Evolutionary conservation across 306 rosid genomes (phyloP), one percentile per base, ranked within the genome.

Genomic region (Comarum palustre): DNA sequence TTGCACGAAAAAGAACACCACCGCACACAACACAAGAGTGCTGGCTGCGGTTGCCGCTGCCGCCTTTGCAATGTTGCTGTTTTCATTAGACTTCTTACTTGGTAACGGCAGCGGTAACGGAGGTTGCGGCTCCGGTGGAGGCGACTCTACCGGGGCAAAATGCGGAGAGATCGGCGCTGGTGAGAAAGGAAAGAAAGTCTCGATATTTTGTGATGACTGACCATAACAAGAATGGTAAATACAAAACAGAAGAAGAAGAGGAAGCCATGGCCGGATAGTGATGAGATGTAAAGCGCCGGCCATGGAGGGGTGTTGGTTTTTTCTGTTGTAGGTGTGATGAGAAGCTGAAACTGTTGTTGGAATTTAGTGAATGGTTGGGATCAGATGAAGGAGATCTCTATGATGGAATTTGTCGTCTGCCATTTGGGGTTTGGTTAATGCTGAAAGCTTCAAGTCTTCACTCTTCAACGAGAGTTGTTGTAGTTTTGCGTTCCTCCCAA

Each of bases 401-500:
- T 36, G 43, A 46, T 36, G 43, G 38, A 24, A 36, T 45, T 79
- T 76, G 80, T 74, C 83, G 74, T 72, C 82, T 43, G 82, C 58
- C 15, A 58, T 77, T 71, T 66, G 86, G 71, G 48, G 80, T 62
- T 80, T 69, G 75, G 47, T 84, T 10, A 3, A 31, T 4, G 85
- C 86, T 85, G 97, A 86, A 84, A 81, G 72, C 72, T 85, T 91
- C n/a, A n/a, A n/a, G n/a, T n/a, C n/a, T n/a, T n/a, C n/a, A n/a
- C n/a, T n/a, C n/a, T n/a, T n/a, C 97, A 82, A 84, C 74, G 73
- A 75, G 13, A 58, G 78, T 75, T 75, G 60, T 48, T 66, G 73
- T 68, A 58, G 66, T 54, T 8, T n/a, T 17, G 12, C n/a, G 31
- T 31, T 8, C 8, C 19, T 17, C 67, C 67, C 25, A 61, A 34